phyloP scores from a whole-genome alignment of 345 rosid genomes.

The Linum usitatissimum region DNA sequence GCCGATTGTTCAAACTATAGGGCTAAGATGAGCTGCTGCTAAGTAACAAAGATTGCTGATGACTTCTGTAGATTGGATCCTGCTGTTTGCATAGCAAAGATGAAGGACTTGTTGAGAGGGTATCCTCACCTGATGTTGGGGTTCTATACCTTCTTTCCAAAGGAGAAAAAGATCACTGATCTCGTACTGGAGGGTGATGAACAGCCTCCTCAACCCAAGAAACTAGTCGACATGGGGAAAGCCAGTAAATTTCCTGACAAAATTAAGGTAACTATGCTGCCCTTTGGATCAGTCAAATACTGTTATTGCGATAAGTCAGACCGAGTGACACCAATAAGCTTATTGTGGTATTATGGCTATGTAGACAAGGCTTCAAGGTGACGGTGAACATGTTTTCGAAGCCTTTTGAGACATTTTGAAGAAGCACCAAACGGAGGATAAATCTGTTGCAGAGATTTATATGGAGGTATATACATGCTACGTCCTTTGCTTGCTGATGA shows the following conservation, averaged over 20 bases:
- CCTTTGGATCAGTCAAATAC: background rate
- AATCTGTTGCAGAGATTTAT: slow-evolving; percentile 26
- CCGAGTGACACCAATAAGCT: background rate
- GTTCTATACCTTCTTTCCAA: slow-evolving; percentile 27
- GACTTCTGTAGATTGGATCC: slow-evolving; percentile 20
- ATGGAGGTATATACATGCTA: slow-evolving; percentile 14
- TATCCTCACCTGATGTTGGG: slow-evolving; percentile 27
- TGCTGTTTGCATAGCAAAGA: slow-evolving; percentile 23
- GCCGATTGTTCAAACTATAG: no score
- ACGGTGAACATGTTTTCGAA: slow-evolving; percentile 19
- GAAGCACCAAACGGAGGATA: slow-evolving; percentile 24
- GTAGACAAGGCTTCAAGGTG: slow-evolving; percentile 30
- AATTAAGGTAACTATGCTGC: slow-evolving; percentile 18
- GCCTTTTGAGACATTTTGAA: slow-evolving; percentile 24
- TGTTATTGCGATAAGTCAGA: no score
- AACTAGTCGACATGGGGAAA: slow-evolving; percentile 27
- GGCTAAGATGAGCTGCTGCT: background rate
- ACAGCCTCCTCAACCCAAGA: slow-evolving; percentile 19
- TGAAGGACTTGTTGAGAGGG: slow-evolving; percentile 30
- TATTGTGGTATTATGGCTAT: slow-evolving; percentile 10
- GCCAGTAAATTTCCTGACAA: slow-evolving; percentile 27
- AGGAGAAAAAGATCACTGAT: slow-evolving; percentile 23
- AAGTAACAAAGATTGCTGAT: background rate
- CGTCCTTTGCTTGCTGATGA: slow-evolving; percentile 5
- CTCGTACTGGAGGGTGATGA: slow-evolving; percentile 19